Conservation (phyloP, 2,329 filamentous ascomycete genomes). For the Talaromyces sp. region DNA sequence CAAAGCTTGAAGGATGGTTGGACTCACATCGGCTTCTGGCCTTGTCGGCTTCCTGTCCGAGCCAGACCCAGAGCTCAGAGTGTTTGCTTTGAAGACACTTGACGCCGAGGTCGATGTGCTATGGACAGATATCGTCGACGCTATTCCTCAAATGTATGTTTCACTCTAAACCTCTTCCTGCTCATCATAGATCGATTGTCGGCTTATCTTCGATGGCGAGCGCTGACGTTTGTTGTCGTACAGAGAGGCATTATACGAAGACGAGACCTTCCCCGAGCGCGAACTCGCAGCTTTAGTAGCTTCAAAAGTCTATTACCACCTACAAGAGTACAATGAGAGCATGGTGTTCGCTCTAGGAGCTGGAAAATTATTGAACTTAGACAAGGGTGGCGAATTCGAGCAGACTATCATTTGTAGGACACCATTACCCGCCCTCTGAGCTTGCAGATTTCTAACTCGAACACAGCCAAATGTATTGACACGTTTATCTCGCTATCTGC, state of each 20-base stretch:
- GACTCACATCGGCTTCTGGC: slow-evolving; percentile 88
- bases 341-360: slow-evolving; percentile 97
- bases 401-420: slow-evolving; percentile 86
- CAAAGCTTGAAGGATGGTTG: slow-evolving; percentile 64
- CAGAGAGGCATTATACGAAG: slow-evolving; percentile 96
- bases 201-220: neutral
- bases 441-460: slow-evolving; percentile 15
- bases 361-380: slow-evolving; percentile 90
- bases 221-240: slow-evolving; percentile 10
- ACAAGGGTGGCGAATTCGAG: slow-evolving; percentile 89
- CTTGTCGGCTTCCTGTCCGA: slow-evolving; percentile 94
- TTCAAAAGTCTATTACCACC: slow-evolving; percentile 97
- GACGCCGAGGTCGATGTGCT: slow-evolving; percentile 96
- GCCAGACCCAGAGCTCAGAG: slow-evolving; percentile 87
- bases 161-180: neutral
- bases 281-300: slow-evolving; percentile 91
- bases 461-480: slow-evolving; percentile 82
- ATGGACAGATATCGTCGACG: slow-evolving; percentile 94
- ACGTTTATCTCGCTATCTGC: slow-evolving; percentile 86
- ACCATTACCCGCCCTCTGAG: neutral
- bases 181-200: neutral
- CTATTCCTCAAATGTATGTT: slow-evolving; percentile 86
- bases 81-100: slow-evolving; percentile 90
- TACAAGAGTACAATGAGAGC: slow-evolving; percentile 98
- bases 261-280: slow-evolving; percentile 89